Conservation (phyloP, 2,329 filamentous ascomycete species). For the Diaporthe aspalathi region DNA sequence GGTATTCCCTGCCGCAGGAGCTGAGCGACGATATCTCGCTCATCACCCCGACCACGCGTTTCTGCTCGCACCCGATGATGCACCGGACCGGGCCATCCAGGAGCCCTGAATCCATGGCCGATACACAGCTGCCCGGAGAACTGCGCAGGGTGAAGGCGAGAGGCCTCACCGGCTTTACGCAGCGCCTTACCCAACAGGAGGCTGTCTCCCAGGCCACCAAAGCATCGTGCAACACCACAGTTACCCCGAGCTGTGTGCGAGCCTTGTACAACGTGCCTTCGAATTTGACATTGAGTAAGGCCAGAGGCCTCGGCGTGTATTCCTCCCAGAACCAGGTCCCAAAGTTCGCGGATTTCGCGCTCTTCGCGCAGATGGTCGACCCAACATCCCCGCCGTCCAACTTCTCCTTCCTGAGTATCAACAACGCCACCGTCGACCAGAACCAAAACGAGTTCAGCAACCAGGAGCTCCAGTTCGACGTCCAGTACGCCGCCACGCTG, state of each 20-base stretch:
- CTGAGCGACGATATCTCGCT: constrained; percentile 28
- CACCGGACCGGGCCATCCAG: constrained; percentile 1
- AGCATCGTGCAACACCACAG: constrained; percentile 45
- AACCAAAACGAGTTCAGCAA: constrained; percentile 50
- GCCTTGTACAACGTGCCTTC: constrained; percentile 53
- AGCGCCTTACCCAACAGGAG: background rate
- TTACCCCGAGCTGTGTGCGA: constrained; percentile 58
- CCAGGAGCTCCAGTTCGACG: constrained; percentile 72
- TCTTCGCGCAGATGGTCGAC: constrained; percentile 31
- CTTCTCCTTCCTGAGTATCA: constrained; percentile 67
- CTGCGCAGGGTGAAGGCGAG: constrained; percentile 30
- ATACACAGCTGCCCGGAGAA: constrained; percentile 10
- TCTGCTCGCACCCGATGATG: constrained; percentile 17
- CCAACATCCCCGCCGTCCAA: constrained; percentile 45
- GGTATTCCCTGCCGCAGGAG: constrained; percentile 34
- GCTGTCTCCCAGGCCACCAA: constrained; percentile 37
- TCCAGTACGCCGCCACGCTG: constrained; percentile 68
- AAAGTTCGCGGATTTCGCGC: constrained; percentile 39
- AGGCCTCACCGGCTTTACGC: constrained; percentile 8
- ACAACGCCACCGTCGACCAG: constrained; percentile 38
- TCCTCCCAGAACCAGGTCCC: constrained; percentile 61
- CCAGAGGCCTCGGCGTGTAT: constrained; percentile 53
- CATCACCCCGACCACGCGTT: constrained; percentile 31
- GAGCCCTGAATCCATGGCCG: background rate
- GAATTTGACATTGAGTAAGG: constrained; percentile 12